Base-by-base conservation (phyloP, 495 filamentous ascomycete species). In the Xylaria castorea region DNA sequence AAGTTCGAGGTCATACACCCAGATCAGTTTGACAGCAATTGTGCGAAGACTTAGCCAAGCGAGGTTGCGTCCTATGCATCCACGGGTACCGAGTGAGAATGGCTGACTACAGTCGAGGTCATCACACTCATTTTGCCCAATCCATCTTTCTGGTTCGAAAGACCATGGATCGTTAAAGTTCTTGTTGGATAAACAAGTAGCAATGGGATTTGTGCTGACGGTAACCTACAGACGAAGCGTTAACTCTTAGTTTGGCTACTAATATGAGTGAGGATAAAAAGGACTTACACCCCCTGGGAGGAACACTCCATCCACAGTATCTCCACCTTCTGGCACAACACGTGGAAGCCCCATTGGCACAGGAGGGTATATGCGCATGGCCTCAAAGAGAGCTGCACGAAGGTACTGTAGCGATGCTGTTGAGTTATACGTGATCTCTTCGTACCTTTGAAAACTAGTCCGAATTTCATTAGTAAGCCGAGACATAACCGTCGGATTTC, bases 91-190 rank as follows among this genome's bases (percentile, higher is more conserved):
- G 11, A 79, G 55, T 7, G 66, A 74, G 66, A 79, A 80, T 2
- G 76, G 73, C 58, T 79, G 75, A 55, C 75, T 76, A 18, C 71
- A 73, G 53, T 83, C 80, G 27, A 76, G 77, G 14, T 76, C 53
- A 66, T 84, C 80, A 4, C 53, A 73, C 1, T 14, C 60, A 27
- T 57, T 71, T 14, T 51, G 27, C 3, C 83, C 68, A 27, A 83
- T 58, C 81, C 81, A 84, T 48, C 82, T 70, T 40, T 84, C 81
- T 22, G 81, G 79, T 36, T 75, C 76, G 51, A 83, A 84, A 30
- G 68, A 62, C 62, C 50, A 72, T 2, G 81, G 79, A 30, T 81
- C 75, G 11, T 73, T 30, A 60, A 81, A 85, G 68, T 83, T 80
- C n/a, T 66, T 30, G 7, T 73, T 16, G 51, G 75, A 74, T 46